Evolutionary conservation across 805 yeast genomes (phyloP), one percentile per base, ranked within the genome.

Genomic region (Schwanniomyces yamadae): DNA sequence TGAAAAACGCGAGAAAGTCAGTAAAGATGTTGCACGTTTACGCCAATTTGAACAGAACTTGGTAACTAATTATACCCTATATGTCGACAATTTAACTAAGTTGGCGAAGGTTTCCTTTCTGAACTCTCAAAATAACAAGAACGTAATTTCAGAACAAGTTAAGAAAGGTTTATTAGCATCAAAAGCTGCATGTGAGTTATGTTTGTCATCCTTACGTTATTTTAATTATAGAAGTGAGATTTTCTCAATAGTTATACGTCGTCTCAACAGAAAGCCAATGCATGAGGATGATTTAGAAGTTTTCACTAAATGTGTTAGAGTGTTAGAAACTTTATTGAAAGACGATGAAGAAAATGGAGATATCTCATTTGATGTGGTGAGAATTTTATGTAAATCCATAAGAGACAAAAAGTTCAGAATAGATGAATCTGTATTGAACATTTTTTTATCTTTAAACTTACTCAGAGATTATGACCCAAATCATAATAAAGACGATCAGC

Each of bases 181-280:
- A 1, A 79, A 75, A 37, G 90, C 95, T 1, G 85, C 90, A 0
- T 85, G 95, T 56, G 95, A 87, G 50, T 67, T 91, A 34, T 51
- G 63, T 31, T 68, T 80, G 5, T 65, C 77, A 6, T 65, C 84
- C 1, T 77, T 85, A 28, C 76, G 88, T 22, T 82, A 82, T 52
- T 91, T 91, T 72, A 91, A 91, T 55, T 84, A 74, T 53, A 73
- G 95, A 42, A 71, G 73, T n/a, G 95, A 89, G 27, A 67, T 93
- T 3, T 61, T 93, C 23, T 69, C 76, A 20, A 70, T 86, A 1
- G 48, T 89, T 2, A 71, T 85, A 17, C 79, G 86, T 50, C 73
- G 93, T 47, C 67, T 86, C 28, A 79, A 73, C 55, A 63, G 80
- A 43, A 80, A 70, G 46, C 87, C 87, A 4, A 66, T 68, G 34